Evolutionary conservation across 2,329 filamentous ascomycete species (phyloP).

Genomic region (Periconia sp.): DNA sequence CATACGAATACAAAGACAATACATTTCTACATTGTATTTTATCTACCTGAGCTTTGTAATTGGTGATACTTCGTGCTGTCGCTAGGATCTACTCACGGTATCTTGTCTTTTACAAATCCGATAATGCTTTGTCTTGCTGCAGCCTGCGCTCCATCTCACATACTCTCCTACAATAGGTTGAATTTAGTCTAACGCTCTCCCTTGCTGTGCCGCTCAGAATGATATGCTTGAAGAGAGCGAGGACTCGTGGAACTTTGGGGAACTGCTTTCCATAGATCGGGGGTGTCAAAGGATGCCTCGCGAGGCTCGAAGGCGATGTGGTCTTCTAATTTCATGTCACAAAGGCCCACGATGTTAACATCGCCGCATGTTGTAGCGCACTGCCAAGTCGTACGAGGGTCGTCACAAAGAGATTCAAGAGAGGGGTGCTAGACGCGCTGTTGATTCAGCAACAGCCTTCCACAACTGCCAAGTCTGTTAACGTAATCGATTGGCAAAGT

Average conservation of each 20-base stretch:
- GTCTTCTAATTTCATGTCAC: too few relatives aligned
- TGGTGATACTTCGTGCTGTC: not conserved
- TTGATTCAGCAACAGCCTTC: too few relatives aligned
- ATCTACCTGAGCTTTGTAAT: conserved; percentile 3
- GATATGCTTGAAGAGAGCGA: conserved; percentile 14
- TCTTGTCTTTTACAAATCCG: conserved; percentile 8
- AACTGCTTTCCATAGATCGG: too few relatives aligned
- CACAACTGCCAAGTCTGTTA: too few relatives aligned
- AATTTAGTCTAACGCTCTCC: conserved; percentile 9
- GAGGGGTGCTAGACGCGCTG: too few relatives aligned
- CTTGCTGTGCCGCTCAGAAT: conserved; percentile 4
- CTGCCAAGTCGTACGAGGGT: too few relatives aligned
- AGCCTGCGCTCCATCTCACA: conserved; percentile 12
- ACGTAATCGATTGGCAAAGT: too few relatives aligned
- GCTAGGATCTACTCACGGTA: conserved; percentile 2
- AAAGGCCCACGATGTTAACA: too few relatives aligned
- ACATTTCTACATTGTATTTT: conserved; percentile 4
- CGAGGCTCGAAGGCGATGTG: conserved; percentile 5
- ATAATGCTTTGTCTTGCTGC: conserved; percentile 4
- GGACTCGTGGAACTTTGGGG: not conserved
- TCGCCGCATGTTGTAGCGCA: too few relatives aligned
- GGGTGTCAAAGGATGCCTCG: too few relatives aligned
- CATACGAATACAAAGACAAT: conserved; percentile 16
- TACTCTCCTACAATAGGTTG: conserved; percentile 8
- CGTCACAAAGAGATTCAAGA: too few relatives aligned